Evolutionary conservation across 2,329 filamentous ascomycete species (phyloP), one percentile per base, ranked within the genome.

Genomic region (Lachnellula occidentalis): DNA sequence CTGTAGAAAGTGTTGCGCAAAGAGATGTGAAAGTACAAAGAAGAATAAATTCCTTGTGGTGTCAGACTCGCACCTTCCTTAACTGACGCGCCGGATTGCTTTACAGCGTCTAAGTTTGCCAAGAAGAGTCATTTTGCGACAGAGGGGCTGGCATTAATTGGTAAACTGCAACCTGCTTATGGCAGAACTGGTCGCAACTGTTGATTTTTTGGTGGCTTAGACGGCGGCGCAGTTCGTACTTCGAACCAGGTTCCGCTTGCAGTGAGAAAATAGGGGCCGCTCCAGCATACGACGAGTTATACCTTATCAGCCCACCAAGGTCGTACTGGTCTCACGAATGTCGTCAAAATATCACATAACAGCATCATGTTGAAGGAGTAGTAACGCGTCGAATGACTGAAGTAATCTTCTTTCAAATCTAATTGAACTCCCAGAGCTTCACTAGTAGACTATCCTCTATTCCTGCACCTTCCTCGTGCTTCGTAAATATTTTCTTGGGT

Each of bases 401-500:
- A 47, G 11, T 6, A 5, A 4, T 24, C n/a, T 22, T 47, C 24
- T 34, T 47, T 47, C 27, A 17, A 34, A 31, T 59, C 42, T 50
- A 63, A 45, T 55, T 59, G 54, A 87, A 86, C 56, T 81, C 76
- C 82, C 83, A 87, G 27, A 86, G 70, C 66, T 78, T 82, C 45
- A 80, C 79, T 21, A 86, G 62, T 34, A 86, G 69, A 55, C 72
- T 80, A 62, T 86, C 78, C 53, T 79, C 74, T 14, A 74, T 67
- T 42, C 69, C 74, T 5, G 75, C 73, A 11, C 69, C 71, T 9
- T 69, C 67, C 31, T 82, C 79, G 12, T 81, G 75, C 59, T 69
- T 69, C 54, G 62, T 64, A 47, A 69, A 69, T 43, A 70, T 67
- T 54, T 63, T 68, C 58, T 69, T 69, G 7, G 92, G 92, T 59